Base-by-base conservation (phyloP, 148 eudicot genomes). In the Rhododendron kiyosumense region DNA sequence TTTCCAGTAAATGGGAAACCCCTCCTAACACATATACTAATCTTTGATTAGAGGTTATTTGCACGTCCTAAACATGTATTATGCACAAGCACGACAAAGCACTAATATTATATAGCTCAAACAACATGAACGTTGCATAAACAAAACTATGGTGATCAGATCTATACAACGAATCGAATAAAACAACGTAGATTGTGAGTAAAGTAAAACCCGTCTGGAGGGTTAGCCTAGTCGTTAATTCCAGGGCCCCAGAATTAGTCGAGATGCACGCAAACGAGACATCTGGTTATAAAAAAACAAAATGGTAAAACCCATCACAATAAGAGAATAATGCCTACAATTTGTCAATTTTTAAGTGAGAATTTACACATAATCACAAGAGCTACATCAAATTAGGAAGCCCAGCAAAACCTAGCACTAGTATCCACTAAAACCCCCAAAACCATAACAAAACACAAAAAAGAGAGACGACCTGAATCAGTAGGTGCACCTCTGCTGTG, bases 1-100 rank as follows among this genome's bases (percentile, higher is more conserved):
- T 86, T 82, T 61, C 74, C 57, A 45, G 67, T 63, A 45, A 86
- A 38, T 45, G 71, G 78, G 78, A 52, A 43, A 49, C 49, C 69
- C 30, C n/a, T 43, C 34, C 75, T 1, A 69, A 69, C 34, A 30
- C 75, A 69, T 28, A 69, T 38, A 59, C 81, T 43, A 49, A 82
- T 77, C 54, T 61, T 69, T 32, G 82, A 43, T 51, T 49, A 51
- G 51, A 49, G 32, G 82, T 14, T 2, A 69, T 51, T 51, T 80
- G 82, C 82, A 80, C 38, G 61, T 49, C 41, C 82, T 80, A 51
- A 80, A 49, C 41, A 80, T 26, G 63, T 41, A 41, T 41, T 52
- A 52, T 15, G 57, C 2, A 15, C 82, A 80, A 28, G 11, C 82
- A 49, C 52, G 38, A 49, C 63, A 80, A 26, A 49, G 11, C 34